Evolutionary conservation across 345 rosid genomes (phyloP).

Genomic region (Populus pruinosa): DNA sequence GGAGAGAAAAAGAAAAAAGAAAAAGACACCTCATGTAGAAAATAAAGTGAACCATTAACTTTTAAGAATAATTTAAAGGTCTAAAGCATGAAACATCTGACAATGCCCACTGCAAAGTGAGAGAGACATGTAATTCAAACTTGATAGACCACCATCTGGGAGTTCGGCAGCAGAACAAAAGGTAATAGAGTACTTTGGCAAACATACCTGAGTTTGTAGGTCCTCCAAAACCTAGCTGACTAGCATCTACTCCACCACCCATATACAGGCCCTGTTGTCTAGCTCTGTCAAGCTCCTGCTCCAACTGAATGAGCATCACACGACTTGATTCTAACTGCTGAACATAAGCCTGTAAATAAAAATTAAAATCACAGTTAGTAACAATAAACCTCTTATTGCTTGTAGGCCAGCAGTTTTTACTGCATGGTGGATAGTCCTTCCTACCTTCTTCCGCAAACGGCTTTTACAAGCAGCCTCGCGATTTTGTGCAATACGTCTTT

Average conservation of each 20-base stretch:
- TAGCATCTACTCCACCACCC: constrained; percentile 52
- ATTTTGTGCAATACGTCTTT: constrained; percentile 91
- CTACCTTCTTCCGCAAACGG: constrained; percentile 90
- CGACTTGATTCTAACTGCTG: constrained; percentile 94
- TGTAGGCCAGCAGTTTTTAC: not conserved
- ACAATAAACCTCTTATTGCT: not conserved
- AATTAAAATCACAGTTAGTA: constrained; percentile 10
- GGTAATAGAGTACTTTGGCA: not conserved
- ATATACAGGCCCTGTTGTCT: constrained; percentile 77
- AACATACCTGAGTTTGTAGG: constrained; percentile 60
- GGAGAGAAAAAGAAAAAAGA: not conserved
- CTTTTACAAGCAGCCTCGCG: constrained; percentile 99
- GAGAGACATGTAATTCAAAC: not conserved
- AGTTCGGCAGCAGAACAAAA: not conserved
- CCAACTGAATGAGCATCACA: constrained; percentile 73
- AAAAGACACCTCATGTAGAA: not conserved
- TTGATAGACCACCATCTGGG: not conserved
- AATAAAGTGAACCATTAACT: not conserved
- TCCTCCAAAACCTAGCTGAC: constrained; percentile 49
- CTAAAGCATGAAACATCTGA: not conserved
- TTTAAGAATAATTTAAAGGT: not conserved
- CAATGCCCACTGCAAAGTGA: not conserved
- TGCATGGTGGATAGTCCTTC: not conserved
- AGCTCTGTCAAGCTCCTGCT: constrained; percentile 75
- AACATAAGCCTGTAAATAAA: constrained; percentile 75